These are phyloP conservation scores for Sarocladium strictum DNA, from an alignment of 2,329 filamentous ascomycete genomes.

Conservation along the genomic window DNA sequence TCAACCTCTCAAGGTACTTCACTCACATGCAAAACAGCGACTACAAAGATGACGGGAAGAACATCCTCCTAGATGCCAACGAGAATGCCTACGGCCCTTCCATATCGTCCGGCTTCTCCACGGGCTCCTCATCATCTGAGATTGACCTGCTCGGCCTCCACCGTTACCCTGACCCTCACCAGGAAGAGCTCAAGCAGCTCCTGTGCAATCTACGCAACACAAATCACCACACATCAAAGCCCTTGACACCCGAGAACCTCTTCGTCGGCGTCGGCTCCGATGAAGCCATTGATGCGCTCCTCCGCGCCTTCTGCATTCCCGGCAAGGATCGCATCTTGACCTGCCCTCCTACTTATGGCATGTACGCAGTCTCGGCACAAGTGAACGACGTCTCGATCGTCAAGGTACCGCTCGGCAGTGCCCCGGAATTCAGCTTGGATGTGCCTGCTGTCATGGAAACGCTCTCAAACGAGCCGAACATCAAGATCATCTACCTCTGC, in stretches of 20 bases:
- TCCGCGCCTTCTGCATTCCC: constrained; percentile 88
- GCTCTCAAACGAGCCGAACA: constrained; percentile 52
- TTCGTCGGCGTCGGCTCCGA: constrained; percentile 96
- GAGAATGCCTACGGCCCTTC: constrained; percentile 94
- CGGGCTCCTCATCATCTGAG: constrained; percentile 32
- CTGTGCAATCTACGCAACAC: constrained; percentile 86
- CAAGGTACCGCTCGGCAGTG: constrained; percentile 72
- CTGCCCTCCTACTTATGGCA: constrained; percentile 95
- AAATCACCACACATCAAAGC: constrained; percentile 68
- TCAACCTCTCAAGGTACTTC: too few relatives aligned
- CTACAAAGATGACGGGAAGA: constrained; percentile 97
- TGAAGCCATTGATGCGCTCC: constrained; percentile 90
- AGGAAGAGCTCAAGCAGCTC: constrained; percentile 75
- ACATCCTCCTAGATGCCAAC: constrained; percentile 94
- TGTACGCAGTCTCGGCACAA: constrained; percentile 93
- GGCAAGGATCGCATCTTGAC: constrained; percentile 85
- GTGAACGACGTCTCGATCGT: constrained; percentile 87
- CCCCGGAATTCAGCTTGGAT: constrained; percentile 69
- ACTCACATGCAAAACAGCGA: too few relatives aligned
- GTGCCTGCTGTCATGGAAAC: constrained; percentile 59
- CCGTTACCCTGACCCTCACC: constrained; percentile 95
- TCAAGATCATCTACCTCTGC: constrained; percentile 91
- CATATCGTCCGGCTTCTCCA: constrained; percentile 46
- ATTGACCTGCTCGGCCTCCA: constrained; percentile 77
- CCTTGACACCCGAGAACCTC: constrained; percentile 72